Conservation (phyloP, 2,329 filamentous ascomycete genomes). For the Trichophyton verrucosum region DNA sequence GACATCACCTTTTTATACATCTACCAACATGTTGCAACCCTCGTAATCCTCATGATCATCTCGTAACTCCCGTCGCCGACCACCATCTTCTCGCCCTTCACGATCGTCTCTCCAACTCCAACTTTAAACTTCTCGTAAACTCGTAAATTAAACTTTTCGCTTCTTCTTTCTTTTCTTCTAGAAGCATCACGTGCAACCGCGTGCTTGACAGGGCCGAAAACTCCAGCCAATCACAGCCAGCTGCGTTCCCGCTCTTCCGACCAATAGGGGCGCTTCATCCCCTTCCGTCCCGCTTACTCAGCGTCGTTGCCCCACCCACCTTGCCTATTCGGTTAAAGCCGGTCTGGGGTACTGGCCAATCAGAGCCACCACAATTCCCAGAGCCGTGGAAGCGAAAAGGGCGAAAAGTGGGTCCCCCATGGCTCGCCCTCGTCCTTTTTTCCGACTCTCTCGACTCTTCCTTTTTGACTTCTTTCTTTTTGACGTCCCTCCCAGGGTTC, state of each 20-base stretch:
- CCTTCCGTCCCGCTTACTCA: not conserved
- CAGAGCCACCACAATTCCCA: not conserved
- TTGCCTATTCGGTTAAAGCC: not conserved
- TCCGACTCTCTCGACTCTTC: not conserved
- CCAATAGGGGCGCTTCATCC: not conserved
- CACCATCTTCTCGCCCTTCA: not conserved
- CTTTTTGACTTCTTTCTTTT: too few species aligned
- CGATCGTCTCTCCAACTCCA: not conserved
- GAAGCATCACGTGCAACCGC: not conserved
- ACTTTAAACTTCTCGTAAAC: not conserved
- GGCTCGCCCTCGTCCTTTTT: not conserved
- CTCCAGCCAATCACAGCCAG: not conserved
- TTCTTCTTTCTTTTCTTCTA: not conserved
- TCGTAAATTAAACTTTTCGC: not conserved
- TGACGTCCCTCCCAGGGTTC: not conserved
- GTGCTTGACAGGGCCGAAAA: not conserved
- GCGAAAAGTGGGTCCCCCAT: not conserved
- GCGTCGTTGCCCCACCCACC: not conserved
- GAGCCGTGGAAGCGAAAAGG: not conserved
- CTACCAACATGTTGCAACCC: too few species aligned
- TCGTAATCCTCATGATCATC: not conserved
- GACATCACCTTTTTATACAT: not conserved
- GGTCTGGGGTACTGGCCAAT: not conserved
- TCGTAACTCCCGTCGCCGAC: too few species aligned
- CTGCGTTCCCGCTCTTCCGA: not conserved